phyloP scores from a whole-genome alignment of 352 stramenopile genomes.

The Hyaloperonospora brassicae region DNA sequence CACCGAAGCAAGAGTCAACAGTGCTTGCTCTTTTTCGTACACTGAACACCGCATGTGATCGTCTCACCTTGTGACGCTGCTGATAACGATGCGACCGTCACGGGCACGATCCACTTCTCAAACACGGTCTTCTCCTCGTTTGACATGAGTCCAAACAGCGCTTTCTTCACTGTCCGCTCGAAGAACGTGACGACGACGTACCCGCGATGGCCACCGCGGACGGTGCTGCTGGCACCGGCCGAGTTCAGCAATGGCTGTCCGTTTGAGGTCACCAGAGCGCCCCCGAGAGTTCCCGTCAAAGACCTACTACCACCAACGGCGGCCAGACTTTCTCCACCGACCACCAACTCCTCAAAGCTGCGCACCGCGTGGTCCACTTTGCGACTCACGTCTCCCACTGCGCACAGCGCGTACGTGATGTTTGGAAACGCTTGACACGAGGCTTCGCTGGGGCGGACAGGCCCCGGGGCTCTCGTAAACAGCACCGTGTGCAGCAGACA shows the following conservation, averaged over 20 bases:
- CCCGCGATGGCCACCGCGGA: constrained; percentile 27
- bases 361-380: constrained; percentile 69
- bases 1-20: constrained; percentile 3
- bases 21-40: neutral
- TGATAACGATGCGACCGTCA: constrained; percentile 46
- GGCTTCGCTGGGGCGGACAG: constrained; percentile 62
- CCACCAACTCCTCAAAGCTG: constrained; percentile 50
- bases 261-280: constrained; percentile 22
- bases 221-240: constrained; percentile 13
- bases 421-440: constrained; percentile 68
- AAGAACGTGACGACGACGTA: constrained; percentile 72
- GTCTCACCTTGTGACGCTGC: constrained; percentile 32
- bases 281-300: constrained; percentile 15
- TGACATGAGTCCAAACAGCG: constrained; percentile 75
- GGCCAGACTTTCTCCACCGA: constrained; percentile 1
- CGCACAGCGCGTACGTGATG: constrained; percentile 71
- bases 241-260: constrained; percentile 13
- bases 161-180: constrained; percentile 74
- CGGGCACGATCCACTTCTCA: constrained; percentile 73
- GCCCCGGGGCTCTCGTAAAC: constrained; percentile 66
- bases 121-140: constrained; percentile 83
- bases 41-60: too few relatives aligned
- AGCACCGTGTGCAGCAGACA: constrained; percentile 75
- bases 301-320: constrained; percentile 13
- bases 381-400: constrained; percentile 64